Evolutionary conservation across 2,329 filamentous ascomycete genomes (phyloP).

Genomic region (Epichloe amarillans): DNA sequence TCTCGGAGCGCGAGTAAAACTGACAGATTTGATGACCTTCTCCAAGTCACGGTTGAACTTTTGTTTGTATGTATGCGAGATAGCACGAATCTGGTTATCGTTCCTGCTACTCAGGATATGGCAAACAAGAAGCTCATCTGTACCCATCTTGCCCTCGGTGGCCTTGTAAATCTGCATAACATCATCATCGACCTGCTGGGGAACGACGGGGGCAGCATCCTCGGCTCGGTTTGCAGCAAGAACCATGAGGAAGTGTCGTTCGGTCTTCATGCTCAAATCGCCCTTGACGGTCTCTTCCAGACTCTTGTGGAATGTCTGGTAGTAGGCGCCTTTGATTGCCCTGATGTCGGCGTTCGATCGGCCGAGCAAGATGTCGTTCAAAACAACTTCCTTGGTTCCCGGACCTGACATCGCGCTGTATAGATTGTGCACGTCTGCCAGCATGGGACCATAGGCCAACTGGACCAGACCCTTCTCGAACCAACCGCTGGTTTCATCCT

Average conservation of each 20-base stretch:
- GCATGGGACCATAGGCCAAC: constrained; percentile 64
- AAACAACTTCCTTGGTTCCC: constrained; percentile 73
- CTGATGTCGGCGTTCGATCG: constrained; percentile 78
- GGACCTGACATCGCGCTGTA: constrained; percentile 60
- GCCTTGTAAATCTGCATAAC: constrained; percentile 65
- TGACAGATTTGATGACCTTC: constrained; percentile 56
- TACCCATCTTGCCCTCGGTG: constrained; percentile 58
- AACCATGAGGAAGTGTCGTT: constrained; percentile 73
- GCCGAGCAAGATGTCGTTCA: constrained; percentile 76
- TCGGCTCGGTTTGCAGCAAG: constrained; percentile 62
- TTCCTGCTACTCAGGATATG: constrained; percentile 63
- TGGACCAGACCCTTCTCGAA: constrained; percentile 64
- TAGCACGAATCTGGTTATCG: constrained; percentile 72
- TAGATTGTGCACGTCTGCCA: constrained; percentile 59
- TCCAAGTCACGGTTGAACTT: constrained; percentile 60
- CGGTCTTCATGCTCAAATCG: constrained; percentile 77
- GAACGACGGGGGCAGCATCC: constrained; percentile 57
- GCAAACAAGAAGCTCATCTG: constrained; percentile 66
- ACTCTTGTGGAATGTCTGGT: constrained; percentile 47
- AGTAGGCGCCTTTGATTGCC: constrained; percentile 73
- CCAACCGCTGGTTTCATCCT: constrained; percentile 62
- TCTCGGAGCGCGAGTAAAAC: constrained; percentile 8
- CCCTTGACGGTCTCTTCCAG: constrained; percentile 61
- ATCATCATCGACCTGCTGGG: constrained; percentile 61
- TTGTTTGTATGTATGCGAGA: constrained; percentile 59